Evolutionary conservation across 169 alveolate genomes (phyloP).

Genomic region (Besnoitia besnoiti): DNA sequence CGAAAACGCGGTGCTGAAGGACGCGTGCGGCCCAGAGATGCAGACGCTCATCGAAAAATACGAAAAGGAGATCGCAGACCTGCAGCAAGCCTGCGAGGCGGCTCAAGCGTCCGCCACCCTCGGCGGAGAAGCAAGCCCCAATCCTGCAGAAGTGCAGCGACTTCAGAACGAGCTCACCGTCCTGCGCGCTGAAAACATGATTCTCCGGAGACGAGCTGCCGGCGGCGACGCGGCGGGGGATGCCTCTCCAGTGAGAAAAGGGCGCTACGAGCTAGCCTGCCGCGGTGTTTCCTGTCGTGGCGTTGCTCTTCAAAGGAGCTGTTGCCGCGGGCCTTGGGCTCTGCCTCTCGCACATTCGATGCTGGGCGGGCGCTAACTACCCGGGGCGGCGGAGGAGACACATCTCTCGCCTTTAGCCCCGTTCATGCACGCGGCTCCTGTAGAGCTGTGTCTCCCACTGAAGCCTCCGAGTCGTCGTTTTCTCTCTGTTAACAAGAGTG

Average conservation of each 20-base stretch:
- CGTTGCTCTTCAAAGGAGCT: neutral
- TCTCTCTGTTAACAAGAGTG: too few relatives aligned
- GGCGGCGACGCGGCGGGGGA: neutral
- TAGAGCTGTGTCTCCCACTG: too few relatives aligned
- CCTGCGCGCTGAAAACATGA: conserved; percentile 27
- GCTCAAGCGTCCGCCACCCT: neutral
- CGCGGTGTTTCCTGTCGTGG: neutral
- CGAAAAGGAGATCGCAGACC: conserved; percentile 33
- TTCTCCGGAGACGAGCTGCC: neutral
- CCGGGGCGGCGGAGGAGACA: too few relatives aligned
- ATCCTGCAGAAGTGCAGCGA: neutral
- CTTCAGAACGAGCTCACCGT: conserved; percentile 28
- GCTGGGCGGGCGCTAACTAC: too few relatives aligned
- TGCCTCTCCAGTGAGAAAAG: neutral
- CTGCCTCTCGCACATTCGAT: too few relatives aligned
- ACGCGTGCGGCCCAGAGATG: conserved; percentile 14
- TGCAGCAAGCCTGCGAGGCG: neutral
- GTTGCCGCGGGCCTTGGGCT: too few relatives aligned
- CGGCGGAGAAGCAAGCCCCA: neutral
- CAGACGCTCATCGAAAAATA: neutral
- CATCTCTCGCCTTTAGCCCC: too few relatives aligned
- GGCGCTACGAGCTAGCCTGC: neutral
- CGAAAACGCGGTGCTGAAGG: conserved; percentile 35
- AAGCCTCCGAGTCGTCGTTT: too few relatives aligned
- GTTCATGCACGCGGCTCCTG: too few relatives aligned